Conservation (phyloP, 2,329 filamentous ascomycete species). For the Diaporthe nobilis region DNA sequence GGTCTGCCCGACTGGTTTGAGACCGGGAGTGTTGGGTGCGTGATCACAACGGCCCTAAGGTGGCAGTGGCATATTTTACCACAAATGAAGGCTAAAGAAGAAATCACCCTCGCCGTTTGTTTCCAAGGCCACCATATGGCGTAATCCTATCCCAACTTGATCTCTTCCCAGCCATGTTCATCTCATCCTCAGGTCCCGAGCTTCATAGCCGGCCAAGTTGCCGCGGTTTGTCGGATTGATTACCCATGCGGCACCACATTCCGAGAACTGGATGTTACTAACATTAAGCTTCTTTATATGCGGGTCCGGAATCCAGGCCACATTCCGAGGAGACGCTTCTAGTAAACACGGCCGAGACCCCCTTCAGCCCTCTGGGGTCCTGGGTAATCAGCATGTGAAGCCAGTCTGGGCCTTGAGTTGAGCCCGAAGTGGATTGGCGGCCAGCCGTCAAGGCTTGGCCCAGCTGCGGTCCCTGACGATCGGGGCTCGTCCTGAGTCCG, state of each 20-base stretch:
- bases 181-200: constrained; percentile 1
- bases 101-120: background rate
- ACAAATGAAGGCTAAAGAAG: background rate
- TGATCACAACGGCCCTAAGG: background rate
- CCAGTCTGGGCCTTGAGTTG: background rate
- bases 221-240: constrained; percentile 17
- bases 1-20: background rate
- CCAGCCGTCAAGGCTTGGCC: constrained; percentile 24
- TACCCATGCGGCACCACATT: constrained; percentile 22
- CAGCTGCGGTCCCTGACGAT: constrained; percentile 23
- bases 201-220: constrained; percentile 10
- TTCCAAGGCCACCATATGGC: background rate
- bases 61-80: background rate
- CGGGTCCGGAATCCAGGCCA: constrained; percentile 4
- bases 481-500: constrained; percentile 19
- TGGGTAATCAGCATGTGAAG: background rate
- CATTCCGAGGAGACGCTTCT: constrained; percentile 10
- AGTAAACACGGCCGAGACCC: constrained; percentile 13
- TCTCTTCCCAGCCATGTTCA: background rate
- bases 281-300: constrained; percentile 19
- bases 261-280: background rate
- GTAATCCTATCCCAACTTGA: constrained; percentile 4
- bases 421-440: background rate
- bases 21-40: background rate
- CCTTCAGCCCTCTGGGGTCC: background rate